These are phyloP conservation scores for Amoebophrya sp. DNA, from an alignment of 169 alveolate genomes.

Conservation along the genomic window DNA sequence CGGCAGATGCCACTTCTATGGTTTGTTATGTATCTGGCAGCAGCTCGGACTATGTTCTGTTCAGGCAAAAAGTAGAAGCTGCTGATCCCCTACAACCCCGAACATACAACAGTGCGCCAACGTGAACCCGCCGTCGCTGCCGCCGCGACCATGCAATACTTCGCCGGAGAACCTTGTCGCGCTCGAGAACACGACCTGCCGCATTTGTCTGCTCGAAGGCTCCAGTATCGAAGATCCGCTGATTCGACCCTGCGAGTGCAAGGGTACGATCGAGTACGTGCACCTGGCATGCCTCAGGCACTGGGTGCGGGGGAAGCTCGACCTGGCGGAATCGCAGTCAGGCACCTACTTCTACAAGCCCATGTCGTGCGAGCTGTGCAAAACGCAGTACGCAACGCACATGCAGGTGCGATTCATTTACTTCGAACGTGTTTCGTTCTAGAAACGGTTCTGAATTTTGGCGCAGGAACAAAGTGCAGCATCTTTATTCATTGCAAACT, in stretches of 20 bases:
- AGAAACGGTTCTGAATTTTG: too few relatives aligned
- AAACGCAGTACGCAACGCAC: slow-evolving; percentile 64
- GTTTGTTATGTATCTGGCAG: too few relatives aligned
- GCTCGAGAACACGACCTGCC: slow-evolving; percentile 50
- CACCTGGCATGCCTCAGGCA: slow-evolving; percentile 80
- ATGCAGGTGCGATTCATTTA: background rate
- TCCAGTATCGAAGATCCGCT: slow-evolving; percentile 67
- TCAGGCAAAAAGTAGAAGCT: too few relatives aligned
- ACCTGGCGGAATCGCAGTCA: slow-evolving; percentile 26
- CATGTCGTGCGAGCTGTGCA: slow-evolving; percentile 81
- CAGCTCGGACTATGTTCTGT: too few relatives aligned
- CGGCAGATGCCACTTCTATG: too few relatives aligned
- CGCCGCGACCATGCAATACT: background rate
- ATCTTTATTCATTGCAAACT: too few relatives aligned
- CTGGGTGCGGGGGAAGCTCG: slow-evolving; percentile 77
- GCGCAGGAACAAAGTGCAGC: too few relatives aligned
- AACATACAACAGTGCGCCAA: background rate
- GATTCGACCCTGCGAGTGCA: slow-evolving; percentile 86
- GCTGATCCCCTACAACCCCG: too few relatives aligned
- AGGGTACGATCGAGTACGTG: slow-evolving; percentile 62
- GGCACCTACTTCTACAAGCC: slow-evolving; percentile 62
- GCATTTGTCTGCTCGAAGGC: slow-evolving; percentile 80
- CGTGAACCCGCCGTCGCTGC: background rate
- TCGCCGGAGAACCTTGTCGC: background rate
- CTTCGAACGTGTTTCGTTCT: too few relatives aligned